A percentile compares a stretch with the other conserved stretches of the same genome.
phyloP scores from a whole-genome alignment of 1,284 basidiomycete species.

The Ganoderma lucidum region DNA sequence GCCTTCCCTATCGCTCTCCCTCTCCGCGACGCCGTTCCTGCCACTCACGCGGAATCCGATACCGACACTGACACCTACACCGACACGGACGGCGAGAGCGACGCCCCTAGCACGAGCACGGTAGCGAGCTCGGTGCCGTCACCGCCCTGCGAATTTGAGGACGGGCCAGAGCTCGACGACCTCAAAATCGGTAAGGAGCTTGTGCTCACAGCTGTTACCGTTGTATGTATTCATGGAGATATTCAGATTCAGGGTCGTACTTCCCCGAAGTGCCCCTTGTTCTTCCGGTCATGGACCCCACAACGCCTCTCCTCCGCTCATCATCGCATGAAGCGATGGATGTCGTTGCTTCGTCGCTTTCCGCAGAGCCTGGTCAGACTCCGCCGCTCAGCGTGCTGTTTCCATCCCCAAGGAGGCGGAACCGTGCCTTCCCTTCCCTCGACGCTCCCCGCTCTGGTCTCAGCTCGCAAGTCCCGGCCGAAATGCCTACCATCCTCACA shows the following conservation, averaged over 20 bases:
- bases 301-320: not conserved
- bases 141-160: conserved; percentile 37
- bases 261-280: conserved; percentile 28
- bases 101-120: conserved; percentile 38
- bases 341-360: not conserved
- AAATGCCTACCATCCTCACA: not conserved
- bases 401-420: conserved; percentile 24
- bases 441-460: conserved; percentile 7
- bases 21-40: conserved; percentile 8
- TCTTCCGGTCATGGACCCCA: not conserved
- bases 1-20: conserved; percentile 16
- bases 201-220: not conserved
- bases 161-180: conserved; percentile 19
- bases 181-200: conserved; percentile 25
- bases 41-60: conserved; percentile 23
- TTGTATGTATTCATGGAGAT: conserved; percentile 21
- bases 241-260: conserved; percentile 31
- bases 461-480: not conserved
- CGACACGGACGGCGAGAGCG: conserved; percentile 41
- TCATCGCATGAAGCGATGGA: not conserved
- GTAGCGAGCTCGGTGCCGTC: conserved; percentile 32
- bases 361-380: conserved; percentile 28
- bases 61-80: conserved; percentile 31
- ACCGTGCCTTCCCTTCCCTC: conserved; percentile 10
- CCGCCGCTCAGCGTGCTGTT: conserved; percentile 34